Evolutionary conservation across 2,329 filamentous ascomycete genomes (phyloP).

Genomic region (Grosmannia huntii): DNA sequence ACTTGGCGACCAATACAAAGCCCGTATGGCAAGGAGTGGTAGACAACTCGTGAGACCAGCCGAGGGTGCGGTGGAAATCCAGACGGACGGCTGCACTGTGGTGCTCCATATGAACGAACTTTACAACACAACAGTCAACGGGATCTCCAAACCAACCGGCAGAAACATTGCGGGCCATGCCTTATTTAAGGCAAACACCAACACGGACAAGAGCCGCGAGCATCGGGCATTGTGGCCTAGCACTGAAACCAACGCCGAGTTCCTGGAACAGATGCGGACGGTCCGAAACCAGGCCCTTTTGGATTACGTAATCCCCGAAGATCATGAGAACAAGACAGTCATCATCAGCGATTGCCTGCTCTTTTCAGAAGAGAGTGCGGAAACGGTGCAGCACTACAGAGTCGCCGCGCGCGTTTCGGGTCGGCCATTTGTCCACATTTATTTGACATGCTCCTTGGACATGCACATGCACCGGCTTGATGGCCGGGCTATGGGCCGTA

Average conservation of each 20-base stretch:
- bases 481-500: neutral
- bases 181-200: neutral
- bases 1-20: neutral
- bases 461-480: constrained; percentile 1
- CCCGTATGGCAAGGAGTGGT: no score
- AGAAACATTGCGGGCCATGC: neutral
- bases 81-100: neutral
- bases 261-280: neutral
- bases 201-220: neutral
- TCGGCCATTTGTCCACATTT: constrained; percentile 8
- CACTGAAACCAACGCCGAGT: neutral
- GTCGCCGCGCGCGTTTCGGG: neutral
- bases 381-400: neutral
- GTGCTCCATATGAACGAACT: constrained; percentile 1
- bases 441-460: constrained; percentile 1
- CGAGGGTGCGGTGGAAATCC: neutral
- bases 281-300: neutral
- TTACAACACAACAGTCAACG: neutral
- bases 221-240: neutral
- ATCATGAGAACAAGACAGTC: neutral
- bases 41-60: neutral
- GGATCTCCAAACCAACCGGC: no score
- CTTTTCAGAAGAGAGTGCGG: neutral
- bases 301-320: neutral
- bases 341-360: constrained; percentile 6